Conservation (phyloP, 2,329 filamentous ascomycete genomes). For the Colletotrichum orchidophilum region DNA sequence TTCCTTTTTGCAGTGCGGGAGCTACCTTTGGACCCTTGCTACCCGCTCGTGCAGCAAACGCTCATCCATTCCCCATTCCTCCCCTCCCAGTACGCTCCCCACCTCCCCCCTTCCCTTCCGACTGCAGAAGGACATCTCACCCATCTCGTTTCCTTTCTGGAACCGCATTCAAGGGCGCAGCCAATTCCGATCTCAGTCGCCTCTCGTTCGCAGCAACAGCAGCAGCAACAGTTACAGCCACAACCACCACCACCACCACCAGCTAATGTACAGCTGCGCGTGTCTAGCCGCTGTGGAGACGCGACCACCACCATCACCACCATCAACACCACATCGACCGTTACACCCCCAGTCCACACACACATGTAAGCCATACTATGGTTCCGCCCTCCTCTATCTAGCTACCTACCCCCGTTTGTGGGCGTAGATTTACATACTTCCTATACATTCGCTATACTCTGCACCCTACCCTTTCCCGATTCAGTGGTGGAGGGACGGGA, state of each 20-base stretch:
- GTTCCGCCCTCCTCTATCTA: slow-evolving; percentile 1
- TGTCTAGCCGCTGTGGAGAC: slow-evolving; percentile 30
- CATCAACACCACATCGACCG: not conserved
- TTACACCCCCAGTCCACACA: slow-evolving; percentile 12
- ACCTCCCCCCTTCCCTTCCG: not conserved
- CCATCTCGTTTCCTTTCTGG: slow-evolving; percentile 29
- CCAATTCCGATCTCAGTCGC: slow-evolving; percentile 18
- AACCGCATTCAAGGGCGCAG: slow-evolving; percentile 1
- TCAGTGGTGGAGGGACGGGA: not conserved
- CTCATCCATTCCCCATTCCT: slow-evolving; percentile 12
- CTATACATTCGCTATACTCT: not conserved
- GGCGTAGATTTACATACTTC: not conserved
- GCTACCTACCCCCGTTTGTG: not conserved
- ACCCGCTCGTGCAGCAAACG: slow-evolving; percentile 52
- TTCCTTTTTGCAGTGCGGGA: slow-evolving; percentile 35
- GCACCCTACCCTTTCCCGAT: not conserved
- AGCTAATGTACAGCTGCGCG: slow-evolving; percentile 23
- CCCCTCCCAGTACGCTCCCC: not conserved
- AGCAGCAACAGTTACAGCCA: too few relatives aligned
- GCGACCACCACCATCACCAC: not conserved
- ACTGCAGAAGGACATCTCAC: slow-evolving; percentile 29
- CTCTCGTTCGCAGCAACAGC: slow-evolving; percentile 14
- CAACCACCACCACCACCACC: not conserved
- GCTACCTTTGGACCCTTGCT: slow-evolving; percentile 48
- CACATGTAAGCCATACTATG: slow-evolving; percentile 34